Base-by-base conservation (phyloP, 2,329 filamentous ascomycete genomes). In the Trichoderma sp. region DNA sequence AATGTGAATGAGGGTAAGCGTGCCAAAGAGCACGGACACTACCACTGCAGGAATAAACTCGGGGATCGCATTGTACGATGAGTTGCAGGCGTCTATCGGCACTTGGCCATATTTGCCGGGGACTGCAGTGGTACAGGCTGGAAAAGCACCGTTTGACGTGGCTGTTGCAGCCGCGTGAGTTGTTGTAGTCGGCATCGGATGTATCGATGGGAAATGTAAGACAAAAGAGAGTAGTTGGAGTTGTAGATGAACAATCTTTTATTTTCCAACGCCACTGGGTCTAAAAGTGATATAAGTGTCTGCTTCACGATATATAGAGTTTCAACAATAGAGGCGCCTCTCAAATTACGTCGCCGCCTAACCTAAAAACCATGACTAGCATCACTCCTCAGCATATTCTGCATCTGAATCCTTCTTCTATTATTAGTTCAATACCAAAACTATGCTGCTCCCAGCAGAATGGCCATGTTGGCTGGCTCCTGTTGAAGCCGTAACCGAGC, bases 81-180 rank as follows among this genome's bases (percentile, higher is more conserved):
- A 66, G 24, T 66, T 66, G 7, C 52, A 66, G 2, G 63, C 63
- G 14, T 49, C 26, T 21, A 66, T 5, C 5, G 63, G 63, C n/a
- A 66, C 52, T 26, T 66, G 16, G 37, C 63, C 63, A 46, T 66
- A 58, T 58, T 66, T 49, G 14, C 63, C 52, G 0, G 52, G 63
- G 8, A 66, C 52, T 18, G 63, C 63, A 18, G 63, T 66, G 13
- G 63, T 66, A 10, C 63, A 66, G 4, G 52, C 32, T 18, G 63
- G 37, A 14, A 30, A 43, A n/a, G n/a, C 52, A 24, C n/a, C 56
- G 5, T 30, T 49, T 8, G 28, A 34, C 2, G 52, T 56, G 52
- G 26, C 34, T 56, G 51, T 28, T 49, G 63, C 32, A 49, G 52
- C 37, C 5, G 34, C 30, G 24, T 21, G 34, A n/a, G 52, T 34